phyloP scores from a whole-genome alignment of 805 yeast species.

The Suhomyces kilbournensis region DNA sequence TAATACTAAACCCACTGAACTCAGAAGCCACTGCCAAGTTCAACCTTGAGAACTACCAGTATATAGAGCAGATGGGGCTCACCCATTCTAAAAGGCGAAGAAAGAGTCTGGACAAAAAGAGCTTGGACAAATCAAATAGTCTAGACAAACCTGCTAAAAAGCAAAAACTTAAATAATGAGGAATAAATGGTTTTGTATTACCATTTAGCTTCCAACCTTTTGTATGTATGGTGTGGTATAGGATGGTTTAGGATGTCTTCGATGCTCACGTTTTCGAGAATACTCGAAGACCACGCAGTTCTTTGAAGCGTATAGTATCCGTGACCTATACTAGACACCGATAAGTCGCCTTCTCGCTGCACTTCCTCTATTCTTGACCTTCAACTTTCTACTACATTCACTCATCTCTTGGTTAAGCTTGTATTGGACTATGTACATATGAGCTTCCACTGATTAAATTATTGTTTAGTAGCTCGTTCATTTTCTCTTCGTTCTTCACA shows the following conservation, averaged over 20 bases:
- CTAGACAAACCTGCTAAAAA: background rate
- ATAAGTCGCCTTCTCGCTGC: background rate
- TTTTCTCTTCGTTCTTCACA: background rate
- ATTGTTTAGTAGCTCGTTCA: background rate
- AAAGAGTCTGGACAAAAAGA: constrained; percentile 2
- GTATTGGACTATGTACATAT: background rate
- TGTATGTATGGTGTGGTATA: too few species aligned
- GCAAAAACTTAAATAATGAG: background rate
- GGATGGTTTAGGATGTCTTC: too few species aligned
- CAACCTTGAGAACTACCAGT: background rate
- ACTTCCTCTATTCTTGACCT: background rate
- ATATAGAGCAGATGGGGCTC: constrained; percentile 7
- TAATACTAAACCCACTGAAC: constrained; percentile 26
- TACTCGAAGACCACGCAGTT: too few species aligned
- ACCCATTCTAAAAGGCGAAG: constrained; percentile 25
- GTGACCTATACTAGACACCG: too few species aligned
- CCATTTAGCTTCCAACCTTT: too few species aligned
- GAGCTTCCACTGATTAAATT: background rate
- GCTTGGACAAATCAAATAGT: background rate
- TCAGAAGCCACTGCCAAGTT: constrained; percentile 7
- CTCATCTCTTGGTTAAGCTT: background rate
- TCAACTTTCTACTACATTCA: background rate
- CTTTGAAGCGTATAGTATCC: too few species aligned
- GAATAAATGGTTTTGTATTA: too few species aligned
- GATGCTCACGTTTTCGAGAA: too few species aligned